Evolutionary conservation across 2,329 filamentous ascomycete genomes (phyloP).

Genomic region (Trichoderma asperellum): DNA sequence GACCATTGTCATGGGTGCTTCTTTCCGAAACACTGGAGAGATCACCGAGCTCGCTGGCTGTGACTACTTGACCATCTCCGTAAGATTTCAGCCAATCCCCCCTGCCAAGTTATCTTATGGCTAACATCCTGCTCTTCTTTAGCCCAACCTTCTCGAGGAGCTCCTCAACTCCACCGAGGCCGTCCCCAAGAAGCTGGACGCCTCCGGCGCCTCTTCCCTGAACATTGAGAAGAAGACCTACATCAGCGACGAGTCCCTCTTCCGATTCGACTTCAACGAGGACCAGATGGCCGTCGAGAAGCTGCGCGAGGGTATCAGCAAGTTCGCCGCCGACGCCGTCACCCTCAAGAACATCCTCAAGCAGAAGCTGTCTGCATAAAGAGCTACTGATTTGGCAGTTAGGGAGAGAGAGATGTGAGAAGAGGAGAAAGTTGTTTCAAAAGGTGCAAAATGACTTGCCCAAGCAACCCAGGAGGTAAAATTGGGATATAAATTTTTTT

Average conservation of each 20-base stretch:
- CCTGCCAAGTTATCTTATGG: constrained; percentile 3
- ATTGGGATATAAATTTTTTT: background rate
- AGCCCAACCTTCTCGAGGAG: constrained; percentile 93
- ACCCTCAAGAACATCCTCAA: constrained; percentile 92
- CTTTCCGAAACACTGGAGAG: constrained; percentile 94
- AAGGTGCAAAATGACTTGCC: background rate
- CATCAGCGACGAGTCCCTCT: constrained; percentile 83
- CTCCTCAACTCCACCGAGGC: constrained; percentile 80
- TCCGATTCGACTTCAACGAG: constrained; percentile 99
- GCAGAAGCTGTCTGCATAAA: constrained; percentile 72
- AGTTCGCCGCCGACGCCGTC: constrained; percentile 94
- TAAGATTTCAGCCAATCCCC: constrained; percentile 48
- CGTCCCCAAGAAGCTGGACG: constrained; percentile 92
- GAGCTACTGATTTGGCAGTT: background rate
- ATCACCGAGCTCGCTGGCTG: constrained; percentile 98
- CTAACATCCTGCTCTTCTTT: constrained; percentile 26
- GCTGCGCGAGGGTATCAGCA: constrained; percentile 98
- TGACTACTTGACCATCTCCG: constrained; percentile 97
- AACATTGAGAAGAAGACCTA: constrained; percentile 88
- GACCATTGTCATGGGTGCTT: constrained; percentile 99
- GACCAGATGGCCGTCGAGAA: constrained; percentile 99
- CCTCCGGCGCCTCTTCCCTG: constrained; percentile 65
- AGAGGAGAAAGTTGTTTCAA: background rate
- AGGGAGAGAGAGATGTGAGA: background rate
- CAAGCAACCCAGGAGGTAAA: background rate